These are phyloP conservation scores for Coemansia sp. DNA, from an alignment of 192 early-diverging fungal genomes.

Conservation along the genomic window DNA sequence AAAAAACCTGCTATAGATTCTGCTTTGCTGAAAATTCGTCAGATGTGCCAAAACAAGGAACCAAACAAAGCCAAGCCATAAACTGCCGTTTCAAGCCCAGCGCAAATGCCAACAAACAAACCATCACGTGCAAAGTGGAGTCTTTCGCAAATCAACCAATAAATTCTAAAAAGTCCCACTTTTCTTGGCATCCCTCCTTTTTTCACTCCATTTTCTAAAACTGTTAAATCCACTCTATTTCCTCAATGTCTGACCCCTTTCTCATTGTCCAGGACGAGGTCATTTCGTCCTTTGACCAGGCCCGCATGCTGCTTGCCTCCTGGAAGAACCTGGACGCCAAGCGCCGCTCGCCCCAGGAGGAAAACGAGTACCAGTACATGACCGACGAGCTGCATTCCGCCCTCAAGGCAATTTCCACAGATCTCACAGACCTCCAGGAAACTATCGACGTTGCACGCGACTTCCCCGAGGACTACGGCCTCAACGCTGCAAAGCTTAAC, in stretches of 20 bases:
- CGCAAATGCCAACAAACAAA: too few relatives aligned
- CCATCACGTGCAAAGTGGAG: too few relatives aligned
- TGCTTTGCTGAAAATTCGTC: not conserved
- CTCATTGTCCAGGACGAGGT: conserved; percentile 51
- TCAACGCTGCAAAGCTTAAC: conserved; percentile 23
- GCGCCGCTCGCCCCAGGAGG: conserved; percentile 48
- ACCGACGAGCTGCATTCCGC: conserved; percentile 52
- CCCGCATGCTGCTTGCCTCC: conserved; percentile 40
- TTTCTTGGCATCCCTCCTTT: not conserved
- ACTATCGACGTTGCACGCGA: conserved; percentile 37
- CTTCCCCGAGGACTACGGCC: conserved; percentile 39
- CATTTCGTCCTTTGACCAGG: conserved; percentile 42
- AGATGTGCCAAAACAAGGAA: too few relatives aligned
- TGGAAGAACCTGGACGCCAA: conserved; percentile 37
- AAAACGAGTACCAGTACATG: conserved; percentile 51
- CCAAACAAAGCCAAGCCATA: too few relatives aligned
- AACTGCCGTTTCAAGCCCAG: too few relatives aligned
- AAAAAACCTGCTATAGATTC: too few relatives aligned
- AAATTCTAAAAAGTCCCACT: too few relatives aligned
- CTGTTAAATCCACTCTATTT: not conserved
- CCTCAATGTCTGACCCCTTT: conserved; percentile 44
- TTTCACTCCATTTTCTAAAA: not conserved
- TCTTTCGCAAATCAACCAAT: too few relatives aligned
- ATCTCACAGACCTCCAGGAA: conserved; percentile 45
- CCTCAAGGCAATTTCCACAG: conserved; percentile 30